Evolutionary conservation across 768 basidiomycete genomes (phyloP), one percentile per base, ranked within the genome.

Genomic region (Cubamyces sp.): DNA sequence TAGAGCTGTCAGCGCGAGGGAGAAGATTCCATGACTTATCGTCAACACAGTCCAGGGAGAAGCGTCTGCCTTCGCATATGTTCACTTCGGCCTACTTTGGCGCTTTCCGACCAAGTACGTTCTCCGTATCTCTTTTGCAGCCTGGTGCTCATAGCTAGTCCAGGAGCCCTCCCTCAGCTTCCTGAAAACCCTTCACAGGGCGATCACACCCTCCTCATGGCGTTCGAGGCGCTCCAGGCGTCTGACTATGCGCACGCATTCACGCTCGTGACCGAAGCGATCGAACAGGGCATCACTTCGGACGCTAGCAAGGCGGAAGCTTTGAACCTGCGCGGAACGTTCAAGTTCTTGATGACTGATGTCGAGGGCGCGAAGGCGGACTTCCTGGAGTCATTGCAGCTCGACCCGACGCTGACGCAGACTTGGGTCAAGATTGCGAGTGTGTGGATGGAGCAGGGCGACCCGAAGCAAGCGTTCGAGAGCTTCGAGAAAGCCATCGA

Each of bases 11-110:
- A 5, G 34, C 11, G 34, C 9, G 34, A 34, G 9, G 34, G 11
- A 34, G 34, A 5, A 6, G 34, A 7, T 34, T 9, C 9, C 34
- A 34, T 26, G 41, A 37, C 30, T 15, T 30, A 65, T 56, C 43
- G 34, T 19, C 28, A 48, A 19, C 40, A 61, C 64, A 88, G 87
- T 81, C 79, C 3, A 90, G 95, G 39, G 89, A 91, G 76, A 88
- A 88, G 1, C 85, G 88, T 58, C 79, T 98, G 26, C 96, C 96
- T 6, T 94, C 94, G 15, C 84, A 85, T 66, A 94, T 93, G 0
- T 97, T 99, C 76, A 90, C 97, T 66, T 88, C 90, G 14, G 92
- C 96, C 0, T 99, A 98, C 79, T 94, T 98, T 72, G 90, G 94
- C 61, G 97, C 97, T 9, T 98, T 98, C 90, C 87, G 97, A 66